A percentile compares a stretch with the other conserved stretches of the same genome.
Conservation (phyloP, 2,329 filamentous ascomycete species). For the Plectosphaerella plurivora region DNA sequence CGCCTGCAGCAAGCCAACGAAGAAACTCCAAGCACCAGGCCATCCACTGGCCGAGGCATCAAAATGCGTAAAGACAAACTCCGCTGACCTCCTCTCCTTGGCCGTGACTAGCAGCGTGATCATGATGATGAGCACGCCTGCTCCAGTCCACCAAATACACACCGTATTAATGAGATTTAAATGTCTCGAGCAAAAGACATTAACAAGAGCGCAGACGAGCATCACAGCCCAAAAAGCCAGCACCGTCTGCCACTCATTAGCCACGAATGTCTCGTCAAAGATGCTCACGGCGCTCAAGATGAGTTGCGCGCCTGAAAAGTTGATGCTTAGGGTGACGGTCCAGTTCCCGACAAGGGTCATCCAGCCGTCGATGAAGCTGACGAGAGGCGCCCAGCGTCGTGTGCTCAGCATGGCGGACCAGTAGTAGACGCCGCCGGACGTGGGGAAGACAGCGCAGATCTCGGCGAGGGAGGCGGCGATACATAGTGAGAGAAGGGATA, state of each 20-base stretch:
- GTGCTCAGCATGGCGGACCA: slow-evolving; percentile 66
- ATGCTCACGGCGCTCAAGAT: slow-evolving; percentile 60
- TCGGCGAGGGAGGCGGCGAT: slow-evolving; percentile 65
- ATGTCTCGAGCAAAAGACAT: slow-evolving; percentile 55
- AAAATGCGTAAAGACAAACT: slow-evolving; percentile 65
- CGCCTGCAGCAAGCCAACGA: slow-evolving; percentile 61
- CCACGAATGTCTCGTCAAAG: slow-evolving; percentile 64
- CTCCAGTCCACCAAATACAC: slow-evolving; percentile 68
- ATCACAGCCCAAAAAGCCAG: slow-evolving; percentile 70
- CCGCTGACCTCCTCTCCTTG: slow-evolving; percentile 46
- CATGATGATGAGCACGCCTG: slow-evolving; percentile 49
- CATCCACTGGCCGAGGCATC: slow-evolving; percentile 64
- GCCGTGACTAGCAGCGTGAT: slow-evolving; percentile 57
- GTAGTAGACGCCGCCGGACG: slow-evolving; percentile 67
- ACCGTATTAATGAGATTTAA: slow-evolving; percentile 68
- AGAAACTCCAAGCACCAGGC: slow-evolving; percentile 68
- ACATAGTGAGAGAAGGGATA: slow-evolving; percentile 57
- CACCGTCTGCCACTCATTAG: slow-evolving; percentile 66
- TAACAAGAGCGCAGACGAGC: slow-evolving; percentile 58
- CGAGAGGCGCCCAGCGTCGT: slow-evolving; percentile 60
- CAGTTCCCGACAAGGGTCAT: slow-evolving; percentile 69
- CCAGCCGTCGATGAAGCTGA: slow-evolving; percentile 69
- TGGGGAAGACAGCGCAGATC: slow-evolving; percentile 66
- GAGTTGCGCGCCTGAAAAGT: slow-evolving; percentile 61
- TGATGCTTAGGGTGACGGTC: slow-evolving; percentile 63